Percentiles rank a stretch among this genome's conserved stretches.
These are phyloP conservation scores for Clonostachys byssicola DNA, from an alignment of 2,329 filamentous ascomycete genomes.

Conservation along the genomic window DNA sequence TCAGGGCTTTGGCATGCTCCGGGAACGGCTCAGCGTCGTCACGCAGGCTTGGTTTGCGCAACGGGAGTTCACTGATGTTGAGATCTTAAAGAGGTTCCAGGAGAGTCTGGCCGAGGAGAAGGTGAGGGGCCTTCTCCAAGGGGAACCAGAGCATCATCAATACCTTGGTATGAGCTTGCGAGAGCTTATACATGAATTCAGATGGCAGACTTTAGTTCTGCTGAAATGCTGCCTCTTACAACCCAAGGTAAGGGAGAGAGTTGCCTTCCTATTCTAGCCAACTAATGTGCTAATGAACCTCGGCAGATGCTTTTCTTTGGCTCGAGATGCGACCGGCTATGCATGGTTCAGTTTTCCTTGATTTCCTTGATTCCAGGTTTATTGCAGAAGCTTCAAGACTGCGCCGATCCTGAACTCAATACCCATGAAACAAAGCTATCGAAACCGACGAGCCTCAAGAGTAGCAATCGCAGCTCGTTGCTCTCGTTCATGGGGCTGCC, in stretches of 20 bases:
- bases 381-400: constrained; percentile 88
- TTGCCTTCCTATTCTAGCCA: neutral
- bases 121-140: constrained; percentile 44
- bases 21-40: constrained; percentile 85
- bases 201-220: constrained; percentile 88
- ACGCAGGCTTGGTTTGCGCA: constrained; percentile 97
- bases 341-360: constrained; percentile 97
- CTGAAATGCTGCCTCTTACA: constrained; percentile 93
- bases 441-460: constrained; percentile 80
- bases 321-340: constrained; percentile 89
- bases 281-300: constrained; percentile 1
- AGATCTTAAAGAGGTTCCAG: constrained; percentile 87
- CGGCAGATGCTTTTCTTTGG: constrained; percentile 95
- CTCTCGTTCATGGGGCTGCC: constrained; percentile 93
- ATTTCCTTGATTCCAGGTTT: constrained; percentile 93
- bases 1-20: constrained; percentile 83
- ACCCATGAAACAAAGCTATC: constrained; percentile 71
- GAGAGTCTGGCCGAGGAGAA: constrained; percentile 76
- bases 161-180: constrained; percentile 85
- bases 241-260: constrained; percentile 68
- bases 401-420: constrained; percentile 89
- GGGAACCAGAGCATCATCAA: constrained; percentile 70
- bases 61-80: constrained; percentile 83
- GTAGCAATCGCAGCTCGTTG: constrained; percentile 86
- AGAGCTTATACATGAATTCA: constrained; percentile 91